phyloP scores from a whole-genome alignment of 2,329 filamentous ascomycete genomes.

The Eutypella sp. region DNA sequence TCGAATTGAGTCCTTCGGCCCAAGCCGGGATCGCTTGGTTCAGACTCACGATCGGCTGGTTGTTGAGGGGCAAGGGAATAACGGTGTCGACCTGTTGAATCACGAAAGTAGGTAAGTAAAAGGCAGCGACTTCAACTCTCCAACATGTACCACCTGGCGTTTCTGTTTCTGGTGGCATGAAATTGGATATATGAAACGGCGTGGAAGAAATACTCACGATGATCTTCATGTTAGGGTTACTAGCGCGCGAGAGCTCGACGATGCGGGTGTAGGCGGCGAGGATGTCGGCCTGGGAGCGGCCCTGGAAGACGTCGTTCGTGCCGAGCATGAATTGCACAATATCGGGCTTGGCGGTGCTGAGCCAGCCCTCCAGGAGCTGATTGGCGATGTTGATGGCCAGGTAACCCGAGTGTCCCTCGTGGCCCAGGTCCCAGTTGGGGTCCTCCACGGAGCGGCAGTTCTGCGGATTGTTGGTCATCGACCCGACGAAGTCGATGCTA shows the following conservation, averaged over 20 bases:
- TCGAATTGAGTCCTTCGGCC: constrained; percentile 29
- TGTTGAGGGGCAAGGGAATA: constrained; percentile 30
- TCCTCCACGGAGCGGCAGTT: constrained; percentile 28
- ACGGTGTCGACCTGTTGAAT: constrained; percentile 32
- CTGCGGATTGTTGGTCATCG: constrained; percentile 32
- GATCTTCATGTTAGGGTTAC: constrained; percentile 34
- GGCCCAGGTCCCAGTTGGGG: constrained; percentile 32
- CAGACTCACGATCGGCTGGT: constrained; percentile 24
- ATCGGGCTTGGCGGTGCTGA: constrained; percentile 32
- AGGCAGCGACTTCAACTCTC: too few species aligned
- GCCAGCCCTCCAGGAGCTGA: constrained; percentile 34
- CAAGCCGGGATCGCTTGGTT: constrained; percentile 34
- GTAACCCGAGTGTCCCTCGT: constrained; percentile 41
- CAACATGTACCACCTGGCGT: too few species aligned
- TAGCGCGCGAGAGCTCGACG: constrained; percentile 29
- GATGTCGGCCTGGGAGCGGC: constrained; percentile 28
- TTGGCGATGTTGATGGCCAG: constrained; percentile 39
- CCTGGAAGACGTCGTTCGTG: constrained; percentile 37
- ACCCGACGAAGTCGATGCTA: constrained; percentile 37
- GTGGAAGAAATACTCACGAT: constrained; percentile 29
- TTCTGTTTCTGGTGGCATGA: too few species aligned
- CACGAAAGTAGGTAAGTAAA: not conserved
- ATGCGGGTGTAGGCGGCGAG: constrained; percentile 36
- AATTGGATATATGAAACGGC: too few species aligned
- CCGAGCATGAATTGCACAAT: constrained; percentile 42